Conservation (phyloP, 345 rosid species). For the Cardamine resedifolia region DNA sequence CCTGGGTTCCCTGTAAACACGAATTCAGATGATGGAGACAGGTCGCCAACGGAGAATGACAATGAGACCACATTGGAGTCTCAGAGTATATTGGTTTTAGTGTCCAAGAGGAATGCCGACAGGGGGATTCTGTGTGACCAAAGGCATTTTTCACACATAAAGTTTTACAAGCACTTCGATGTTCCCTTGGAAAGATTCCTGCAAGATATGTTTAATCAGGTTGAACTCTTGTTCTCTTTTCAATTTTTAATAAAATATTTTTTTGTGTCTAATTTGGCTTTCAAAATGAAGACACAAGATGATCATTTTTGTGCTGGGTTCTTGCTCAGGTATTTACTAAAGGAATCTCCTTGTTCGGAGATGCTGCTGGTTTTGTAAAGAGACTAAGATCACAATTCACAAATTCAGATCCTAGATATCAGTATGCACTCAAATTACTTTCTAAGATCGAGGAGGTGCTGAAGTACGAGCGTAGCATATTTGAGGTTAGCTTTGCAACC, state of each 20-base stretch:
- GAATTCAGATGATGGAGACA: conserved; percentile 44
- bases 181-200: conserved; percentile 87
- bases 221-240: conserved; percentile 28
- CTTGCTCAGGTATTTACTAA: conserved; percentile 54
- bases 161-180: conserved; percentile 86
- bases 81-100: conserved; percentile 87
- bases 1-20: conserved; percentile 32
- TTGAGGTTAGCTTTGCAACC: conserved; percentile 60
- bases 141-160: conserved; percentile 90
- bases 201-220: conserved; percentile 83
- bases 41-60: conserved; percentile 43
- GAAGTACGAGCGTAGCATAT: conserved; percentile 52
- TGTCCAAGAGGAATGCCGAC: conserved; percentile 69
- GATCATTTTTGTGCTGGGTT: conserved; percentile 16
- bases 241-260: not conserved
- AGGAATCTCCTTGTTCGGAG: conserved; percentile 62
- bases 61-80: conserved; percentile 50
- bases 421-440: conserved; percentile 47
- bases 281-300: not conserved
- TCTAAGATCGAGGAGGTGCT: conserved; percentile 65
- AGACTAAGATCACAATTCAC: conserved; percentile 46
- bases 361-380: conserved; percentile 52
- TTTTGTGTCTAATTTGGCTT: not conserved
- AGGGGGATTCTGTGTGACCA: conserved; percentile 80
- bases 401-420: conserved; percentile 49